Conservation (phyloP, 164 flowering plant genomes). For the Kingdonia uniflora region DNA sequence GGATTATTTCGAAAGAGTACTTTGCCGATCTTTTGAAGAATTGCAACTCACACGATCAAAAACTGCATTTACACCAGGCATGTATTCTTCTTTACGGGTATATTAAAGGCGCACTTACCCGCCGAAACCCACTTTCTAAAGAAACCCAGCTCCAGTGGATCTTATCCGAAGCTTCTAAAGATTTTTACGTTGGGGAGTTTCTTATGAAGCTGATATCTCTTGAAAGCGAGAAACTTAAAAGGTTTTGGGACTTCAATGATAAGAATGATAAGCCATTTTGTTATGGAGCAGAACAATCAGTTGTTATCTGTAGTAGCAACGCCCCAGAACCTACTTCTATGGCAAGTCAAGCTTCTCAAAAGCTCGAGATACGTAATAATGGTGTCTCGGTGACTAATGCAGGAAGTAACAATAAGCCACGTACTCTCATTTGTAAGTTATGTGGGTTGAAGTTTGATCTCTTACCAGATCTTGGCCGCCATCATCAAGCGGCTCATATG, state of each 20-base stretch:
- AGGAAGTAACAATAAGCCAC: conserved; percentile 23
- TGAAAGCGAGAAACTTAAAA: conserved; percentile 66
- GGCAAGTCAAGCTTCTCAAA: conserved; percentile 17
- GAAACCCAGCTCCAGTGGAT: conserved; percentile 84
- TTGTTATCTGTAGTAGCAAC: not conserved
- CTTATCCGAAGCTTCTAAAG: conserved; percentile 78
- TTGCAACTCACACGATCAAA: conserved; percentile 51
- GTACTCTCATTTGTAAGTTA: conserved; percentile 58
- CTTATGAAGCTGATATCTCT: conserved; percentile 52
- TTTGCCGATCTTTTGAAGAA: conserved; percentile 55
- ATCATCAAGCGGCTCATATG: conserved; percentile 99
- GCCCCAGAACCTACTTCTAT: too few relatives aligned
- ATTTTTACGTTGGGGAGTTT: conserved; percentile 39
- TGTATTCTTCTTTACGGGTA: conserved; percentile 79
- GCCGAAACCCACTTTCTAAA: conserved; percentile 65
- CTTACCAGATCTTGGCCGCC: conserved; percentile 97
- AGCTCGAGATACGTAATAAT: conserved; percentile 20
- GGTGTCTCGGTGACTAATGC: conserved; percentile 23
- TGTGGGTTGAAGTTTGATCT: conserved; percentile 93
- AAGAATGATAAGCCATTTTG: conserved; percentile 19
- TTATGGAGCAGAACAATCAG: conserved; percentile 21
- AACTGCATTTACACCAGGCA: conserved; percentile 64
- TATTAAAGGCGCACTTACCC: conserved; percentile 56
- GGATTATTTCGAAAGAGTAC: conserved; percentile 78
- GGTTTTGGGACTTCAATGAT: conserved; percentile 59